Evolutionary conservation across 2,329 filamentous ascomycete genomes (phyloP), one percentile per base, ranked within the genome.

Genomic region (Pseudocercospora crystallina): DNA sequence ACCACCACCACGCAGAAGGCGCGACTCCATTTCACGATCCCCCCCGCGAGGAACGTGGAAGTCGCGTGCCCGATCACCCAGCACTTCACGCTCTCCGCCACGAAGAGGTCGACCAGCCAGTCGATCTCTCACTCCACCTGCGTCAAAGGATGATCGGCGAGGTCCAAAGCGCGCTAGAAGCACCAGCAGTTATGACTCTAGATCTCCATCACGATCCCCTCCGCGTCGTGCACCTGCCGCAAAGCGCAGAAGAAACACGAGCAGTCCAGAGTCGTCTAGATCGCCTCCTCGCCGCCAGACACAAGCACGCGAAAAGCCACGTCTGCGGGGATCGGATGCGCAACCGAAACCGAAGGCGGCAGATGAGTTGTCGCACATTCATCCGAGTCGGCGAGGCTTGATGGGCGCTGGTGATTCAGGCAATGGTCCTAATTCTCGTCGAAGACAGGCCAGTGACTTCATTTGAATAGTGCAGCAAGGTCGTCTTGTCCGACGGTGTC

Each of bases 291-390:
- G 39, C 49, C 51, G 49, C 30, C 31, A 9, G 44, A 35, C 32
- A 14, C 32, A 31, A 26, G 32, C 46, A 29, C 37, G 37, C 13
- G 53, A 39, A 33, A 42, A 47, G 12, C 20, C 20, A 26, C 20
- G 20, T 26, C 20, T 4, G 20, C 20, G 20, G 20, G 20, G 7
- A 7, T 26, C 20, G 20, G 20, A 26, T 26, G 20, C 20, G 7
- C 20, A 26, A 26, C 32, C 32, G 17, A 43, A 38, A 20, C 29
- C 42, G n/a, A 37, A 44, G 13, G 47, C 37, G 29, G 49, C 56
- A 36, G 63, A 67, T 14, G 67, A 69, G 44, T 37, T 68, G 42
- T 65, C 62, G 33, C 59, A 65, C 33, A 69, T 70, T 37, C 68
- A 70, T 55, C 68, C 68, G 9, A 65, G 61, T 29, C 56, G 68